phyloP scores from a whole-genome alignment of 352 stramenopile species.

The Pythium phragmitis region DNA sequence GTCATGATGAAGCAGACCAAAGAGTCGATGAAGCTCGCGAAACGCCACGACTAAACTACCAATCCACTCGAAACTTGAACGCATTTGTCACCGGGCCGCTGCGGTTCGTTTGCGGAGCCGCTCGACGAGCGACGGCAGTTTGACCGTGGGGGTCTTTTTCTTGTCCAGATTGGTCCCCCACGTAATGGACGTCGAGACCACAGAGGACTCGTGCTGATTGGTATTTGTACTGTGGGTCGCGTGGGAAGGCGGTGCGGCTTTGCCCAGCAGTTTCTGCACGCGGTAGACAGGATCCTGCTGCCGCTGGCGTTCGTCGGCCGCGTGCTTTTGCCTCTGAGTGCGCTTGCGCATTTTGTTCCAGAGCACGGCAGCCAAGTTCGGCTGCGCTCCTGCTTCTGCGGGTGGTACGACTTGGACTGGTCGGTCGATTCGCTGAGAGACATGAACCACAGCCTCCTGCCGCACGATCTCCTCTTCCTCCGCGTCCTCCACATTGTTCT shows the following conservation, averaged over 20 bases:
- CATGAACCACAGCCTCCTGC: background rate
- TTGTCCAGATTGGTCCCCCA: constrained; percentile 32
- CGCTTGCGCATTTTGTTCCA: constrained; percentile 71
- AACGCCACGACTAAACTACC: constrained; percentile 23
- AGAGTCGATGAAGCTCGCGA: constrained; percentile 56
- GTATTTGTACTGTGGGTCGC: background rate
- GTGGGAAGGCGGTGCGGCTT: background rate
- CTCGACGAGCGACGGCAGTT: constrained; percentile 72
- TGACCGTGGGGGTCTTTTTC: constrained; percentile 60
- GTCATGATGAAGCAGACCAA: constrained; percentile 86
- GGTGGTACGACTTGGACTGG: background rate
- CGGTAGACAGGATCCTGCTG: constrained; percentile 57
- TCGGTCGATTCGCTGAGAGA: background rate
- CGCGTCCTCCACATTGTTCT: background rate
- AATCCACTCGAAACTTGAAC: background rate
- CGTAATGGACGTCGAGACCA: constrained; percentile 7
- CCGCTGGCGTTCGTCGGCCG: constrained; percentile 33
- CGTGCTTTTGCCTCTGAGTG: constrained; percentile 44
- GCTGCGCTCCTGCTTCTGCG: background rate
- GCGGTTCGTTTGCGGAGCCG: constrained; percentile 66
- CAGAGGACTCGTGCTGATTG: background rate
- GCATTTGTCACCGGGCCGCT: constrained; percentile 34
- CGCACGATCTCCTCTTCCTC: background rate
- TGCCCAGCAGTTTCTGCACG: constrained; percentile 53
- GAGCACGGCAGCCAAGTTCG: constrained; percentile 39